Percentiles rank a stretch among this genome's conserved stretches.
Conservation (phyloP, 768 basidiomycete genomes). For the Mycena haematopus region DNA sequence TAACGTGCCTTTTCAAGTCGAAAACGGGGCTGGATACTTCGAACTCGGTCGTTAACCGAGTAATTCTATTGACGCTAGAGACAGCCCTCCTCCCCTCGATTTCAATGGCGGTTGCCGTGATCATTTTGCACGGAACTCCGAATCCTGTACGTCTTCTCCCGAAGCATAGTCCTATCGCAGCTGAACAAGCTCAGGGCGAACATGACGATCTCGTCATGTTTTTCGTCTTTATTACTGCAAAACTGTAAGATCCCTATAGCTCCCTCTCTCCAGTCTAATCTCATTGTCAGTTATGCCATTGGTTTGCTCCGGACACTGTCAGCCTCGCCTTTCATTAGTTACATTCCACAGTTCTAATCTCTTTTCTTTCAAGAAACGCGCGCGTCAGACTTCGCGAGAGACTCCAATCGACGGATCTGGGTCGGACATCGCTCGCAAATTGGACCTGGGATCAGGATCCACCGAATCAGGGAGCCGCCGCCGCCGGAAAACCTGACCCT, state of each 20-base stretch:
- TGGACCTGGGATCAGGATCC: conserved; percentile 42
- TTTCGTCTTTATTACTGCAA: conserved; percentile 57
- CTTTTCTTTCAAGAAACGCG: conserved; percentile 40
- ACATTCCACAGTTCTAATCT: background rate
- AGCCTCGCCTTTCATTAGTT: background rate
- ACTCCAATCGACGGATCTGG: conserved; percentile 48
- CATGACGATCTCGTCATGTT: conserved; percentile 51
- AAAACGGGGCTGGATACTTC: conserved; percentile 42
- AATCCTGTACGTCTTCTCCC: conserved; percentile 37
- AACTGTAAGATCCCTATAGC: conserved; percentile 42
- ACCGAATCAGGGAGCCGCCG: background rate
- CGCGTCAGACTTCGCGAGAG: conserved; percentile 41
- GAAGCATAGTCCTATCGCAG: background rate
- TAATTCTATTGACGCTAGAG: conserved; percentile 40
- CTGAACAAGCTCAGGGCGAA: conserved; percentile 31
- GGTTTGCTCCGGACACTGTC: conserved; percentile 46
- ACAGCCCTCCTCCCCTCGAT: conserved; percentile 43
- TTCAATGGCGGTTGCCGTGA: conserved; percentile 39
- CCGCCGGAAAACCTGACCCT: background rate
- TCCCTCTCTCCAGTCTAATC: conserved; percentile 38
- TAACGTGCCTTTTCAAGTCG: conserved; percentile 23
- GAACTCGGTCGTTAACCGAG: conserved; percentile 41
- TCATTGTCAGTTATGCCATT: conserved; percentile 35
- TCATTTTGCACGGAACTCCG: conserved; percentile 32
- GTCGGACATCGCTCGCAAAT: conserved; percentile 47